A percentile compares a stretch with the other conserved stretches of the same genome.
phyloP scores from a whole-genome alignment of 2,329 filamentous ascomycete species.

The Verticillium longisporum region DNA sequence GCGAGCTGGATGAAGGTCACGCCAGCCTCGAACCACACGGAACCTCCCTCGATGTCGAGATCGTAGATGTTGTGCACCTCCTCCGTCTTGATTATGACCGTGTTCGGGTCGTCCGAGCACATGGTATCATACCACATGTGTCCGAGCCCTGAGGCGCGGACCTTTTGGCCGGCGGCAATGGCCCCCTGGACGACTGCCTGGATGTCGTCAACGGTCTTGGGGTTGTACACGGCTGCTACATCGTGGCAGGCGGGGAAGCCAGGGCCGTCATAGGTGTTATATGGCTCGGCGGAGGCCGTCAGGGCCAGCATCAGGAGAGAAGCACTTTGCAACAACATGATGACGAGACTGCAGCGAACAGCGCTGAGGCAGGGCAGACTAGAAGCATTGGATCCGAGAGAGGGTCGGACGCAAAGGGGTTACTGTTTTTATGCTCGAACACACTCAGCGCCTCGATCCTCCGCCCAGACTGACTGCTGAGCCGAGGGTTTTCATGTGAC shows the following conservation, averaged over 20 bases:
- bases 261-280: conserved; percentile 43
- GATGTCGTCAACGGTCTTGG: conserved; percentile 37
- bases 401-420: neutral
- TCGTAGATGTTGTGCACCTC: conserved; percentile 35
- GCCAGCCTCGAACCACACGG: conserved; percentile 42
- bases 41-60: conserved; percentile 32
- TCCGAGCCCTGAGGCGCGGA: conserved; percentile 41
- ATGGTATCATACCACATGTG: conserved; percentile 50
- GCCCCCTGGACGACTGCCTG: conserved; percentile 32
- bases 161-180: conserved; percentile 26
- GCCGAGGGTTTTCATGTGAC: neutral
- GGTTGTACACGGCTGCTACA: conserved; percentile 35
- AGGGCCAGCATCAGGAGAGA: conserved; percentile 13
- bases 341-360: neutral
- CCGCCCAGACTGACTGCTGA: neutral
- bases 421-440: neutral
- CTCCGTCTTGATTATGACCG: conserved; percentile 40
- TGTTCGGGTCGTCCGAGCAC: conserved; percentile 39
- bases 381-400: neutral
- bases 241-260: conserved; percentile 40
- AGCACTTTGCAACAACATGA: neutral
- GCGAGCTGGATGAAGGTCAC: conserved; percentile 45
- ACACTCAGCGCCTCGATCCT: neutral
- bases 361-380: neutral
- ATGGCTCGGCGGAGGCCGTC: conserved; percentile 20